Evolutionary conservation across 176 grass and related monocot genomes (phyloP), one percentile per base, ranked within the genome.

Genomic region (Panicum miliaceum): DNA sequence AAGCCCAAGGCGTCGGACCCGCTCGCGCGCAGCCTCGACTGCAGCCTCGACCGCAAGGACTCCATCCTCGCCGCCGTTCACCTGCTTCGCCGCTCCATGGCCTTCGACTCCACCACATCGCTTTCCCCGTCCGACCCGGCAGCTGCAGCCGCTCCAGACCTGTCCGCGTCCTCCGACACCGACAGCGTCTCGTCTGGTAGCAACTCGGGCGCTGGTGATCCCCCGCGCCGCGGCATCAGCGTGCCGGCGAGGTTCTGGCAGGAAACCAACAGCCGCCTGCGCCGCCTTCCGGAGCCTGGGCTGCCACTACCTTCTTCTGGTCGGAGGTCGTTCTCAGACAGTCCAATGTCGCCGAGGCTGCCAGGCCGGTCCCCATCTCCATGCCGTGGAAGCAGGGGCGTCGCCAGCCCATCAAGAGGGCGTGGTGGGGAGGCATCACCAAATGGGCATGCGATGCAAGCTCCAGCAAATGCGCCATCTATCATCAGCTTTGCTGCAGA

Each of bases 181-280:
- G 97, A 96, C 64, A 99, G 93, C 37, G 74, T 99, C 36, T 99
- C 93, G 16, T 99, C 97, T 12, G 97, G 91, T 1, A 96, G 93
- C 86, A 99, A 99, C 92, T 98, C 93, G 0, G 96, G 91, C 7
- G 80, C 84, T 2, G 89, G 88, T 18, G 93, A 96, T 29, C 86
- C 90, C 12, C 84, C 93, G 40, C 75, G 89, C 37, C 84, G 90
- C 14, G 93, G 97, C 47, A 92, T 96, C 82, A 96, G 88, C 38
- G 91, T 96, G 34, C 93, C 97, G 3, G 97, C 97, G 16, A 94
- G 91, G 85, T 96, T 99, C 81, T 99, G 89, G 97, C 91, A 96
- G 85, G 93, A 94, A 52, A 94, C 91, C 4, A 92, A 96, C 84
- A 98, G 93, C 89, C 79, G 93, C 54, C 85, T 93, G 54, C 92